phyloP scores from a whole-genome alignment of 345 rosid species.

The Raphanus raphanistrum region DNA sequence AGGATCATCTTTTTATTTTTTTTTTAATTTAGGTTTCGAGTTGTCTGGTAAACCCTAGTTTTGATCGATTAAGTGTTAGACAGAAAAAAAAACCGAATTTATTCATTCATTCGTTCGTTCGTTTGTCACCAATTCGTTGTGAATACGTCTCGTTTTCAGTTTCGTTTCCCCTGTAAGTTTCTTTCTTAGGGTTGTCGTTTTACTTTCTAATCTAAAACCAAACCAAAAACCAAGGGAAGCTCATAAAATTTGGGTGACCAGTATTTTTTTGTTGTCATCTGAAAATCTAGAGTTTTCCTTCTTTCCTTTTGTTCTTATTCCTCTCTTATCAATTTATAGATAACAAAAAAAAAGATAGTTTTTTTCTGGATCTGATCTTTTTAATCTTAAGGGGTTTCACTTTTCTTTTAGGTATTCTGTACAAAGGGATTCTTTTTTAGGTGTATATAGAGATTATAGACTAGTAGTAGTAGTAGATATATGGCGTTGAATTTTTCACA shows the following conservation, averaged over 20 bases:
- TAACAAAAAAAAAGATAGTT: not conserved
- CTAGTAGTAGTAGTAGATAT: constrained; percentile 2
- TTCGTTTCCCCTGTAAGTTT: constrained; percentile 5
- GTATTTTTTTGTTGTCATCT: constrained; percentile 50
- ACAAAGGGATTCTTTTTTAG: no score
- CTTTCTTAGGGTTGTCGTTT: constrained; percentile 24
- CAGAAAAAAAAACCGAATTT: not conserved
- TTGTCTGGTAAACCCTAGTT: constrained; percentile 40
- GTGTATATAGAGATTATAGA: constrained; percentile 2
- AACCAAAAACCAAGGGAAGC: constrained; percentile 16
- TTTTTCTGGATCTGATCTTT: constrained; percentile 37
- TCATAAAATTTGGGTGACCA: constrained; percentile 42
- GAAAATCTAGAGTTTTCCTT: constrained; percentile 22
- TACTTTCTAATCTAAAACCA: not conserved
- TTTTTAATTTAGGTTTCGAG: constrained; percentile 24
- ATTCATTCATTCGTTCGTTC: constrained; percentile 25
- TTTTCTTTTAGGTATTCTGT: not conserved
- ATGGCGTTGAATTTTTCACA: constrained; percentile 93
- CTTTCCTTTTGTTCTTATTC: not conserved
- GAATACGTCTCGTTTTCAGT: constrained; percentile 27
- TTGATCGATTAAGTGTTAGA: constrained; percentile 11
- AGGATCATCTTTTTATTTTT: not conserved
- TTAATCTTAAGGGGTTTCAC: not conserved
- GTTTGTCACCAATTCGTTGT: constrained; percentile 32
- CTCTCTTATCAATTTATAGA: not conserved